Evolutionary conservation across 2,329 filamentous ascomycete species (phyloP), one percentile per base, ranked within the genome.

Genomic region (Gremmenia infestans): DNA sequence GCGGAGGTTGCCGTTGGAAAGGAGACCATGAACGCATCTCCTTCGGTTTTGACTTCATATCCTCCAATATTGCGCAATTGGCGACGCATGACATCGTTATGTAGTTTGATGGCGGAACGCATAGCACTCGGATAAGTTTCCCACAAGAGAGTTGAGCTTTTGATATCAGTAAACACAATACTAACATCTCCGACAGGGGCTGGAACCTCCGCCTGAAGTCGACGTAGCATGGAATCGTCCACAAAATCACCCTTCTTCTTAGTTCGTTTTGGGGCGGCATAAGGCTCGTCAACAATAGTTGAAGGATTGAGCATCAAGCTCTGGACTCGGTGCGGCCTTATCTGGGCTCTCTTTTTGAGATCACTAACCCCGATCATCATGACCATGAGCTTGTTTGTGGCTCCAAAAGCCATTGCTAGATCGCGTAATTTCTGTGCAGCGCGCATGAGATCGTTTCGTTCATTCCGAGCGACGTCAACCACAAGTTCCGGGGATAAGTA

Each of bases 1-100:
- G 94, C 94, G 8, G 92, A 94, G 1, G 94, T 97, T 2, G 94
- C 91, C 0, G 94, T 97, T 1, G 92, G 90, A 73, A 99, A 99
- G 9, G 93, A 96, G 35, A 99, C 94, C 92, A 99, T 97, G 68
- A 99, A 99, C 8, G 94, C 94, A 73, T 99, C 94, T 64, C 94
- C 94, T 89, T 99, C 94, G 17, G 94, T 99, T 79, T 99, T 99
- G 72, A 99, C 94, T 74, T 99, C 94, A 69, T 97, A 99, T 1
- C 94, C 94, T 68, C 94, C 94, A 65, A 97, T 95, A 60, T 92
- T 87, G 50, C 94, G 86, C 64, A 99, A 77, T 70, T 97, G 93
- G 54, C 94, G 83, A 63, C 94, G 88, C 87, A 99, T 96, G 47
- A 97, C 84, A 67, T 96, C 91, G 72, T 99, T 99, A 78, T 99